phyloP scores from a whole-genome alignment of 2,329 filamentous ascomycete genomes.

The Pestalotiopsis sp. region DNA sequence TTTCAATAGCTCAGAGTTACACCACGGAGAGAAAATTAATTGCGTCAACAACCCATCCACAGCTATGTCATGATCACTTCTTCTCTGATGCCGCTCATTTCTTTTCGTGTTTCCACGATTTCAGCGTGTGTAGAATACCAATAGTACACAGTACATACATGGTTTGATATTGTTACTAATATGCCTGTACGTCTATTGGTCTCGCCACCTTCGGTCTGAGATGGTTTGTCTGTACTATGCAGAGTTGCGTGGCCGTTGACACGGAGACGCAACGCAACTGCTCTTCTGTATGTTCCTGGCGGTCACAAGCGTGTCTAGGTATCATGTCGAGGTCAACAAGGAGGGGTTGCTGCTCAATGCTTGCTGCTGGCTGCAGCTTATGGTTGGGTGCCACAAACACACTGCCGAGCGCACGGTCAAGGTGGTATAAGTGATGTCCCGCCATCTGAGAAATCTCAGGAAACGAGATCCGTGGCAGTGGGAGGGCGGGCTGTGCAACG shows the following conservation, averaged over 20 bases:
- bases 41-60: background rate
- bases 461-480: background rate
- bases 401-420: slow-evolving; percentile 12
- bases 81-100: background rate
- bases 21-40: background rate
- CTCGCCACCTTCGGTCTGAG: background rate
- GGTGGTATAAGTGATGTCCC: slow-evolving; percentile 4
- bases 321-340: slow-evolving; percentile 1
- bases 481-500: background rate
- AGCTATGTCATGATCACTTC: background rate
- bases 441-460: slow-evolving; percentile 8
- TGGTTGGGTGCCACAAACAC: background rate
- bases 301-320: background rate
- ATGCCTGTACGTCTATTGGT: background rate
- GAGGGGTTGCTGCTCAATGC: background rate
- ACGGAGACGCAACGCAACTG: background rate
- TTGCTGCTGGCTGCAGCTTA: background rate
- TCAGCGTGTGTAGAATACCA: background rate
- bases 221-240: background rate
- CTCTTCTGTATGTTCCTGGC: background rate
- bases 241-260: background rate
- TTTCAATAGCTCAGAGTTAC: background rate
- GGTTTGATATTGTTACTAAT: too few species aligned
- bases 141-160: background rate
- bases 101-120: background rate